A percentile compares a stretch with the other conserved stretches of the same genome.
Conservation (phyloP, 345 rosid genomes). For the Bruguiera parviflora region DNA sequence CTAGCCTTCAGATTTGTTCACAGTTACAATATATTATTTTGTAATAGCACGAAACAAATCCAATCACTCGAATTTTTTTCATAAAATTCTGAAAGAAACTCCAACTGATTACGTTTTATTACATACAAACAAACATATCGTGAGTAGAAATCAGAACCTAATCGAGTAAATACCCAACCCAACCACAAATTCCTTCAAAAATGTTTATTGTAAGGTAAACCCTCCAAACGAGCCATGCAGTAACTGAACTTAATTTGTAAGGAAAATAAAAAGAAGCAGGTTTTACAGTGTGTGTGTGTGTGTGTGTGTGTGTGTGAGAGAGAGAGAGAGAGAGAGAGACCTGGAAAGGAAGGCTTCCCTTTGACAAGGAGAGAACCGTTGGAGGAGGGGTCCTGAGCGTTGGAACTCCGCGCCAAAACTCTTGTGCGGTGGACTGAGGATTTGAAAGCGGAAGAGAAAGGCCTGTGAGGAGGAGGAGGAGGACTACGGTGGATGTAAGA, state of each 20-base stretch:
- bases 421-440: conserved; percentile 26
- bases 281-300: too few species aligned
- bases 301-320: background rate
- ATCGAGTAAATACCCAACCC: too few species aligned
- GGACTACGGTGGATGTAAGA: background rate
- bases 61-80: background rate
- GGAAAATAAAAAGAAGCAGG: too few species aligned
- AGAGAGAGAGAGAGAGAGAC: conserved; percentile 24
- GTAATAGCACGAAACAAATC: background rate
- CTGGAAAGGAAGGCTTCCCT: conserved; percentile 35
- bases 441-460: conserved; percentile 14
- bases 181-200: background rate
- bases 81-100: background rate
- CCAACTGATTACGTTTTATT: background rate
- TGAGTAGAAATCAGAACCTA: too few species aligned
- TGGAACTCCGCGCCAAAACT: conserved; percentile 44
- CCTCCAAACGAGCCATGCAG: too few species aligned
- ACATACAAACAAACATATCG: too few species aligned
- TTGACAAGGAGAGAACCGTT: conserved; percentile 35
- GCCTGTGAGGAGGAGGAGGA: background rate
- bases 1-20: background rate
- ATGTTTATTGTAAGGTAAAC: too few species aligned
- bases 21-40: background rate
- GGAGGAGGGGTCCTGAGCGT: conserved; percentile 24
- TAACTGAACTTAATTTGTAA: too few species aligned